A percentile compares a stretch with the other conserved stretches of the same genome.
phyloP scores from a whole-genome alignment of 2,329 filamentous ascomycete genomes.

The Triangularia verruculosa region DNA sequence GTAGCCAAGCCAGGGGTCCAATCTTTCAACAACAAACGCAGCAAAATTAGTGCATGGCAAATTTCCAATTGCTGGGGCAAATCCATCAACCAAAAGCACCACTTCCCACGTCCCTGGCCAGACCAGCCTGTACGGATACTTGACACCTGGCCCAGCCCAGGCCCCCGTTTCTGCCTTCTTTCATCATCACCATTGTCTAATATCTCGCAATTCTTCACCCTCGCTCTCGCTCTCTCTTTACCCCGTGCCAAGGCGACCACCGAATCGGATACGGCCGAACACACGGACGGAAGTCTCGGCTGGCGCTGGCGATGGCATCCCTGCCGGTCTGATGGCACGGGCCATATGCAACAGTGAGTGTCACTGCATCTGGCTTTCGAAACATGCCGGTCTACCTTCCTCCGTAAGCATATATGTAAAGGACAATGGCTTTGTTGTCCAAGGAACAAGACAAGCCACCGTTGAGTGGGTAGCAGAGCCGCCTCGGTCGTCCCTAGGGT shows the following conservation, averaged over 20 bases:
- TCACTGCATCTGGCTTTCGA: no score
- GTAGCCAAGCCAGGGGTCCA: neutral
- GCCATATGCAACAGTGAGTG: neutral
- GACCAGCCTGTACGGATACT: no score
- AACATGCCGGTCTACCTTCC: no score
- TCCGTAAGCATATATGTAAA: no score
- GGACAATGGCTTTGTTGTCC: neutral
- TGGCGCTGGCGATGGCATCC: neutral
- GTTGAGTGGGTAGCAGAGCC: neutral
- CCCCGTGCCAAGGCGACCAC: neutral
- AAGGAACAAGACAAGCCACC: neutral
- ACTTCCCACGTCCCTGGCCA: no score
- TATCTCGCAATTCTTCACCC: neutral
- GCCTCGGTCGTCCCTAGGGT: neutral
- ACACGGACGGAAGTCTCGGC: neutral
- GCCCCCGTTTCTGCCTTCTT: neutral
- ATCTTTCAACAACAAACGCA: neutral
- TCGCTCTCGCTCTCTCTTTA: neutral
- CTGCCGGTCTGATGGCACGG: neutral
- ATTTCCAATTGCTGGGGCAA: neutral
- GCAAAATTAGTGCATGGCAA: neutral
- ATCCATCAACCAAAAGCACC: no score
- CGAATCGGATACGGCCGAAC: neutral
- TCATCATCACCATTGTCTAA: neutral
- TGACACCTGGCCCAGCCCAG: neutral